phyloP scores from a whole-genome alignment of 257 asterid genomes.

The Gentiana macrophylla region DNA sequence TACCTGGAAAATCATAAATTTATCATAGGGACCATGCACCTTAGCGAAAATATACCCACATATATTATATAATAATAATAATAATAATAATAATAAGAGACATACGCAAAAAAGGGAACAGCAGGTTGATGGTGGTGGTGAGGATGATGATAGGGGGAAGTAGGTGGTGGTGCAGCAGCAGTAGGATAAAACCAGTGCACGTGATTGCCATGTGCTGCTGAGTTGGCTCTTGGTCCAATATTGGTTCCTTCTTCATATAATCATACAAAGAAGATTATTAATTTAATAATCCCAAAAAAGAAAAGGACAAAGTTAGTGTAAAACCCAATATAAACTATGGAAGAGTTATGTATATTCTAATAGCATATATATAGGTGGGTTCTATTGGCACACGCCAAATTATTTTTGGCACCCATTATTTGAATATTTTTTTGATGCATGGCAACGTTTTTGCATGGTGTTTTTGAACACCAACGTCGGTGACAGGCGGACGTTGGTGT shows the following conservation, averaged over 20 bases:
- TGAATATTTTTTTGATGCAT: too few species aligned
- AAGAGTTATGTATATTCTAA: too few species aligned
- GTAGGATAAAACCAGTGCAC: constrained; percentile 74
- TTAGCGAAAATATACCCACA: background rate
- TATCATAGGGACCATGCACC: too few species aligned
- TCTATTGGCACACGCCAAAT: too few species aligned
- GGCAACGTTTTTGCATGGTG: too few species aligned
- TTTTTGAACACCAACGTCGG: too few species aligned
- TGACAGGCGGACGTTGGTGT: too few species aligned
- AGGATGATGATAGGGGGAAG: constrained; percentile 41
- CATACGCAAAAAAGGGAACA: constrained; percentile 61
- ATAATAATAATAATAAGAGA: background rate
- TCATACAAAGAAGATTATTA: background rate
- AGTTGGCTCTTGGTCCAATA: constrained; percentile 47
- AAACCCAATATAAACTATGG: too few species aligned
- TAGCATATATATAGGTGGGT: too few species aligned
- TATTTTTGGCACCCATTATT: too few species aligned
- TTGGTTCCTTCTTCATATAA: constrained; percentile 18
- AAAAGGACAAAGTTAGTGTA: background rate
- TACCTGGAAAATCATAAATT: constrained; percentile 20
- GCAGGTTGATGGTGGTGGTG: constrained; percentile 62
- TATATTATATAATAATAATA: background rate
- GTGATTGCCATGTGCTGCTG: constrained; percentile 43
- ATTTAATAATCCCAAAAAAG: constrained; percentile 6
- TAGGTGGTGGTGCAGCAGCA: constrained; percentile 27